Percentiles rank a stretch among this genome's conserved stretches.
These are phyloP conservation scores for California macrophylla DNA, from an alignment of 441 rosid genomes.

Conservation along the genomic window DNA sequence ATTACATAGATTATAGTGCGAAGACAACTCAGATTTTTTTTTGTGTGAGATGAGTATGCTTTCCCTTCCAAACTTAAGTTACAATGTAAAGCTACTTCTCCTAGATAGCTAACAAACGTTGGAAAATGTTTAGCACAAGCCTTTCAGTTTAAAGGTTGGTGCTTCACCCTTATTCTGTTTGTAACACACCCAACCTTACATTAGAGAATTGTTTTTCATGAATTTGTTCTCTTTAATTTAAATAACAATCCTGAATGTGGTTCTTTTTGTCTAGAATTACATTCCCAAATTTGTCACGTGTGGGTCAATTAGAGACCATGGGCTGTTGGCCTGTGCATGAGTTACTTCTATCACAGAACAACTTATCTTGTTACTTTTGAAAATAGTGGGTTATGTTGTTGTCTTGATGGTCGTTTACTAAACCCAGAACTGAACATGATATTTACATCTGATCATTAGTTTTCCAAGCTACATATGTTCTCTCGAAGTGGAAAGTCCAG, in stretches of 20 bases:
- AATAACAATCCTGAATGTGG: background rate
- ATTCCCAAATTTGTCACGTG: background rate
- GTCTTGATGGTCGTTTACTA: background rate
- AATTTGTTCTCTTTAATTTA: background rate
- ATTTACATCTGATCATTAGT: background rate
- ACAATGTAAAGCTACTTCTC: constrained; percentile 6
- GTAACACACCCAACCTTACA: background rate
- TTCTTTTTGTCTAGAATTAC: background rate
- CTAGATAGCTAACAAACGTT: background rate
- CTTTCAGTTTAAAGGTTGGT: background rate
- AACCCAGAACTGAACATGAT: background rate
- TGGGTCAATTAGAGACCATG: background rate
- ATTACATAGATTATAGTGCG: constrained; percentile 10
- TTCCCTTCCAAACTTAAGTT: background rate
- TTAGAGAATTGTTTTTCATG: background rate
- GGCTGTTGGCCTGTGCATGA: background rate
- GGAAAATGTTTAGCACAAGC: background rate
- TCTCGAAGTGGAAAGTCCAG: too few relatives aligned
- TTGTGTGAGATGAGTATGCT: background rate
- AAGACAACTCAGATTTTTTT: constrained; percentile 7
- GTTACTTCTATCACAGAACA: background rate
- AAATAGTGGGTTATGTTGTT: background rate
- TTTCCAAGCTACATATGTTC: background rate
- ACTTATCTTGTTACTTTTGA: background rate
- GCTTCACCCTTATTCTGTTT: background rate